Base-by-base conservation (phyloP, 2,329 filamentous ascomycete species). In the Corinectria fuckeliana region DNA sequence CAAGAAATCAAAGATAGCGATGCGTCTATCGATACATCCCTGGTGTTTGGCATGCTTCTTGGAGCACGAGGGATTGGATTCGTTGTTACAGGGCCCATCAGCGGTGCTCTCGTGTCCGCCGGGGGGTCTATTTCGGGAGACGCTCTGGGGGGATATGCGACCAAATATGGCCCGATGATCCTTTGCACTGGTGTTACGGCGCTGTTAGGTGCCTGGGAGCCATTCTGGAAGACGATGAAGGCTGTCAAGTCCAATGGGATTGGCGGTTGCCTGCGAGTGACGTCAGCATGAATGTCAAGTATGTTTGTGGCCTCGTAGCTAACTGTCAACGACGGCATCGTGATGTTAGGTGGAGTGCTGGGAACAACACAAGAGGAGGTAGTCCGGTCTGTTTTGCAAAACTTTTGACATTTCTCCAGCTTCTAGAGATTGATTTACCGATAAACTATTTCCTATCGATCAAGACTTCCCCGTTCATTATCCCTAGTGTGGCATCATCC, bases 271-370 rank as follows among this genome's bases (percentile, higher is more conserved):
- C n/a, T 44, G 8, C 58, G 62, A 8, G 26, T 59, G 7, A 20
- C 14, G 9, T 10, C 38, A n/a, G 20, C 47, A 28, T 60, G 9
- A 56, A 7, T 62, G 77, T 94, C 61, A 83, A 84, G 55, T n/a
- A n/a, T n/a, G n/a, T n/a, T n/a, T n/a, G n/a, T n/a, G n/a, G n/a
- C n/a, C n/a, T n/a, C n/a, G n/a, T n/a, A n/a, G n/a, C n/a, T 9
- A 8, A 36, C 16, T 18, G 1, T 23, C 20, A 23, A 23, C 9
- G 11, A 11, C 13, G 6, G 38, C 38, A 10, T 3, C 6, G 18
- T 4, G 20, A 9, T 32, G 5, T 3, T 14, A 13, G 18, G 5
- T 5, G n/a, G 3, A 21, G n/a, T 10, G 14, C 21, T 5, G 14
- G 5, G 5, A 23, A 23, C 8, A 4, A 13, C 2, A 41, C 14